These are phyloP conservation scores for Fusarium denticulatum DNA, from an alignment of 2,329 filamentous ascomycete genomes.

Conservation along the genomic window DNA sequence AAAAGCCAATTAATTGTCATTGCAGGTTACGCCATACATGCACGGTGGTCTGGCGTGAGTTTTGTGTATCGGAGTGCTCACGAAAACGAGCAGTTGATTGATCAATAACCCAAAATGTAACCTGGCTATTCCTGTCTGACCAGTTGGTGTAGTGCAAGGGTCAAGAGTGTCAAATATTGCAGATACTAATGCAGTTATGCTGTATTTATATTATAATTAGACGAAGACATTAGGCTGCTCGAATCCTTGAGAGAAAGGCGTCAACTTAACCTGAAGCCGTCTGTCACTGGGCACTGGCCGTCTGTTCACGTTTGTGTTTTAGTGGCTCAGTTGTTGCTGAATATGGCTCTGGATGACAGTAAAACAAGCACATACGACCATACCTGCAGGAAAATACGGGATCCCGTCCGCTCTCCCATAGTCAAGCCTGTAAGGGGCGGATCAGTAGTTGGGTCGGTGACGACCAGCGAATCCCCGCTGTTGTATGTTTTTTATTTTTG, in stretches of 20 bases:
- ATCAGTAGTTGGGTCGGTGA: slow-evolving; percentile 9
- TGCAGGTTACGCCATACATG: accelerated
- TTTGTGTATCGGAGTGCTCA: not conserved
- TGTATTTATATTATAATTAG: accelerated
- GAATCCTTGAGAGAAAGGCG: accelerated
- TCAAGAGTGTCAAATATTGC: accelerated
- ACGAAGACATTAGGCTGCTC: accelerated
- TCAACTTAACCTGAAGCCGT: not conserved
- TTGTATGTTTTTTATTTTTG: not conserved
- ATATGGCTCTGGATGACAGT: accelerated
- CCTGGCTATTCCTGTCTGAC: too few relatives aligned
- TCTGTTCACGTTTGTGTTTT: too few relatives aligned
- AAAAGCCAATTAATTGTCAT: accelerated
- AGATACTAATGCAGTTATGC: accelerated
- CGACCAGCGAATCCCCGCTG: slow-evolving; percentile 9
- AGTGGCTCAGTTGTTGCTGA: accelerated
- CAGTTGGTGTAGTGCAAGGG: accelerated
- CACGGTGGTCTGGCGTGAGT: accelerated
- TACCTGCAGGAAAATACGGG: slow-evolving; percentile 7
- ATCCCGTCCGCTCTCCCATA: slow-evolving; percentile 10
- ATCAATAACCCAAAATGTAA: not conserved
- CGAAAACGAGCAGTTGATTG: too few relatives aligned
- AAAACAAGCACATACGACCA: not conserved
- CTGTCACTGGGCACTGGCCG: not conserved
- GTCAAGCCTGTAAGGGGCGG: slow-evolving; percentile 3